Evolutionary conservation across 352 stramenopile genomes (phyloP), one percentile per base, ranked within the genome.

Genomic region (Phytophthora cactorum): DNA sequence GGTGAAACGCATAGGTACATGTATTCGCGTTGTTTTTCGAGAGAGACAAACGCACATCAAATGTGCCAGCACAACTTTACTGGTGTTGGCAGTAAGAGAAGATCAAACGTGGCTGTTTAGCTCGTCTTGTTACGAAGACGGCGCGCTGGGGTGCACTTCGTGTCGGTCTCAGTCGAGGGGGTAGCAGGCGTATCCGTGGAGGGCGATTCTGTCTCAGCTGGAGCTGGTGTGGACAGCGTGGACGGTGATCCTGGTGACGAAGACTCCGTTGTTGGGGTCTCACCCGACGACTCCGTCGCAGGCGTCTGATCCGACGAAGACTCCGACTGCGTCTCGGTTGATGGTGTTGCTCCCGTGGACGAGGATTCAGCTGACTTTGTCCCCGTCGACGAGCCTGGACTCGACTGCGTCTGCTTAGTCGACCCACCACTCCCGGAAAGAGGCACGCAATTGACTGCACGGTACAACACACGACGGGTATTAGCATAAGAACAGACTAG

Each of bases 401-500:
- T 52, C 31, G 45, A 36, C 27, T 52, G 45, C 4, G 27, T 29
- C 12, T 29, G 45, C 4, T 3, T 52, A 9, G 45, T 22, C 11
- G 45, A 15, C 9, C 45, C 45, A 0, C 22, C 44, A 50, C 45
- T 52, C 1, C 45, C 45, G 9, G 45, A 52, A 15, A 52, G 45
- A 52, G 45, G 22, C 45, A 52, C 45, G 5, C 45, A 52, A 11
- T 52, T 52, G 45, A 52, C 45, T 51, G 11, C 22, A 22, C 22
- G 22, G 22, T 28, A 51, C 11, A 46, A 25, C 14, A 7, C 44
- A 51, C 6, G n/a, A 28, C n/a, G 41, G 22, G n/a, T 22, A 28
- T 49, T 46, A 46, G 41, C 15, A 25, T 46, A 17, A 46, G 15
- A 31, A 31, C n/a, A 32, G 22, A 0, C 32, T 7, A 6, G 3